Conservation (phyloP, 1,139 yeast genomes). For the Pneumocystis wakefieldiae region DNA sequence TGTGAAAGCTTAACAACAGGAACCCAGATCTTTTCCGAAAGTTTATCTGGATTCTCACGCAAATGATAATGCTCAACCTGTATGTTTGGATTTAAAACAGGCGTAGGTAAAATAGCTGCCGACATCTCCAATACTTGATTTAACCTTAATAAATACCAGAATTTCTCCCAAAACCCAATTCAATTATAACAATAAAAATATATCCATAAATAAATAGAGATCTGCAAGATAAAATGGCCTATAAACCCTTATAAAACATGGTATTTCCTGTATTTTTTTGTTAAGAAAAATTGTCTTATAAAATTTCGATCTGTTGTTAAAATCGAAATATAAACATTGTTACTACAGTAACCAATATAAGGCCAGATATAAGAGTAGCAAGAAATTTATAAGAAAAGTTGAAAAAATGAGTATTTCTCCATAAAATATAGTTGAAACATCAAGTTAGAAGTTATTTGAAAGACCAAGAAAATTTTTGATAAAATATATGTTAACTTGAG, state of each 20-base stretch:
- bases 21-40: not conserved
- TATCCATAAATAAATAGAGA: not conserved
- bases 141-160: not conserved
- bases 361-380: not conserved
- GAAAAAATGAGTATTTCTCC: not conserved
- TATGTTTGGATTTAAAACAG: not conserved
- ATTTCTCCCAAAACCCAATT: not conserved
- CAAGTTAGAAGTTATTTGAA: not conserved
- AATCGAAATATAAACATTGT: not conserved
- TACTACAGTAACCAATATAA: not conserved
- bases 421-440: too few species aligned
- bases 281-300: not conserved
- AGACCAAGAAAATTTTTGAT: not conserved
- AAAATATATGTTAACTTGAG: not conserved
- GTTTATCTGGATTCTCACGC: not conserved
- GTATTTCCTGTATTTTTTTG: not conserved
- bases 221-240: not conserved
- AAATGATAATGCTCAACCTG: not conserved
- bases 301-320: not conserved
- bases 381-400: not conserved
- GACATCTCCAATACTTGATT: not conserved
- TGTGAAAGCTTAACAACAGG: not conserved
- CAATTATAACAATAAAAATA: not conserved
- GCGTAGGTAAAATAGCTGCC: not conserved
- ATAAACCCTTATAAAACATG: not conserved